Conservation (phyloP, 306 rosid genomes). For the Castanospermum australe region DNA sequence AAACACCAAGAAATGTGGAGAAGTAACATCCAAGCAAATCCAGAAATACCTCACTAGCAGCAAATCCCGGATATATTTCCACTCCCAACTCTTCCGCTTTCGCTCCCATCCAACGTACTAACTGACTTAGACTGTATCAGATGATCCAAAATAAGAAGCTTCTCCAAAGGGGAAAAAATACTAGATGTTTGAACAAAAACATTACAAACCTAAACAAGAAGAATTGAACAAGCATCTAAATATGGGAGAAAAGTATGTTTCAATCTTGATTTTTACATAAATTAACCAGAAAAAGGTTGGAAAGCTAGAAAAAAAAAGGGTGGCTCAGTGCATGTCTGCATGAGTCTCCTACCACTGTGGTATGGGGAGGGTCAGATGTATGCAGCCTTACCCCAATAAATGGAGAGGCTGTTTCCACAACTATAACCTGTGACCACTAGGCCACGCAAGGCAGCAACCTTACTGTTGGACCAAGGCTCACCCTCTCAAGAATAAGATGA, state of each 20-base stretch:
- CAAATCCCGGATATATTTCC: slow-evolving; percentile 95
- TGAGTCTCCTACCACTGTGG: too few relatives aligned
- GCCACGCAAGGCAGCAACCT: too few relatives aligned
- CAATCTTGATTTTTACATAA: not conserved
- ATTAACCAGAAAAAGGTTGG: not conserved
- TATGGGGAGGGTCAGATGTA: too few relatives aligned
- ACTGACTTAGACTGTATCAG: slow-evolving; percentile 80
- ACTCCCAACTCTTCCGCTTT: slow-evolving; percentile 97
- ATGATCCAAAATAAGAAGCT: slow-evolving; percentile 30
- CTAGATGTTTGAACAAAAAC: not conserved
- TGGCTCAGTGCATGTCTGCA: too few relatives aligned
- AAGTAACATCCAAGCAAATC: slow-evolving; percentile 14
- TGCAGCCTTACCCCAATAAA: too few relatives aligned
- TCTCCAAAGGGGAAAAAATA: not conserved
- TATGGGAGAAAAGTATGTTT: not conserved
- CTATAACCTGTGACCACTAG: too few relatives aligned
- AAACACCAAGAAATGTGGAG: slow-evolving; percentile 21
- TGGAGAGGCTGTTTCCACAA: too few relatives aligned
- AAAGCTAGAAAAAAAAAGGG: too few relatives aligned
- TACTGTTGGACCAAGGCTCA: too few relatives aligned
- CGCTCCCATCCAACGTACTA: slow-evolving; percentile 90
- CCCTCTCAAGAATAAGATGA: too few relatives aligned
- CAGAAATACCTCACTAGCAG: slow-evolving; percentile 84
- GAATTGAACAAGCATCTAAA: not conserved
- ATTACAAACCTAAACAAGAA: slow-evolving; percentile 7